A percentile compares a stretch with the other conserved stretches of the same genome.
Evolutionary conservation across 768 basidiomycete genomes (phyloP).

Genomic region (Pholiota conissans): DNA sequence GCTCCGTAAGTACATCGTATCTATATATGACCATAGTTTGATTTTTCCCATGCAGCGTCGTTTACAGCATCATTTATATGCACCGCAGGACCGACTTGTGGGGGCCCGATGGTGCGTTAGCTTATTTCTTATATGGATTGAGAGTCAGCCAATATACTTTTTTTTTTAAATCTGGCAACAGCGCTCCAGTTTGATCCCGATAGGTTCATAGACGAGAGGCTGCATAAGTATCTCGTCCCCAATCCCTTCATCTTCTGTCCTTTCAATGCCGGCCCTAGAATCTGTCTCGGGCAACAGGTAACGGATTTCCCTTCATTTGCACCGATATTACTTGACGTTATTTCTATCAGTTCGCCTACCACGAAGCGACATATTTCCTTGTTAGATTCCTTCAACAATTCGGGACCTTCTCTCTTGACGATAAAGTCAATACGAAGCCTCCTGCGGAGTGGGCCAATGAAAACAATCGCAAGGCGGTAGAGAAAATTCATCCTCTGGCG

Average conservation of each 20-base stretch:
- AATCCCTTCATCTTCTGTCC: slow-evolving; percentile 43
- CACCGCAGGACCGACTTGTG: slow-evolving; percentile 64
- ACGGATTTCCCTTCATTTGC: too few relatives aligned
- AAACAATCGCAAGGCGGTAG: slow-evolving; percentile 28
- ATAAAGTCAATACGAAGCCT: slow-evolving; percentile 37
- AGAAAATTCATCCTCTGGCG: slow-evolving; percentile 31
- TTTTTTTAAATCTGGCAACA: slow-evolving; percentile 10
- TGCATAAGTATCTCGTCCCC: slow-evolving; percentile 41
- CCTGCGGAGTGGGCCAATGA: slow-evolving; percentile 41
- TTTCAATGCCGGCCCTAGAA: slow-evolving; percentile 39
- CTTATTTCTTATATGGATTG: too few relatives aligned
- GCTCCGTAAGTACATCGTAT: slow-evolving; percentile 16
- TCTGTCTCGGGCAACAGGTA: slow-evolving; percentile 42
- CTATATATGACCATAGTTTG: not conserved
- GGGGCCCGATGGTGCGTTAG: slow-evolving; percentile 65
- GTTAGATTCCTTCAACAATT: slow-evolving; percentile 53
- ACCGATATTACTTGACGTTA: not conserved
- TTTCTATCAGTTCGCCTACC: slow-evolving; percentile 38
- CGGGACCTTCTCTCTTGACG: slow-evolving; percentile 40
- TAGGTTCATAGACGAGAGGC: slow-evolving; percentile 53
- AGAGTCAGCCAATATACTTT: too few relatives aligned
- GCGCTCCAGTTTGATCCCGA: slow-evolving; percentile 54
- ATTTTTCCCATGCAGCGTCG: not conserved
- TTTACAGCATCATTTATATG: slow-evolving; percentile 54
- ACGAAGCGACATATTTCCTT: slow-evolving; percentile 48